Evolutionary conservation across 805 yeast species (phyloP).

Genomic region (Pichia sporocuriosa): DNA sequence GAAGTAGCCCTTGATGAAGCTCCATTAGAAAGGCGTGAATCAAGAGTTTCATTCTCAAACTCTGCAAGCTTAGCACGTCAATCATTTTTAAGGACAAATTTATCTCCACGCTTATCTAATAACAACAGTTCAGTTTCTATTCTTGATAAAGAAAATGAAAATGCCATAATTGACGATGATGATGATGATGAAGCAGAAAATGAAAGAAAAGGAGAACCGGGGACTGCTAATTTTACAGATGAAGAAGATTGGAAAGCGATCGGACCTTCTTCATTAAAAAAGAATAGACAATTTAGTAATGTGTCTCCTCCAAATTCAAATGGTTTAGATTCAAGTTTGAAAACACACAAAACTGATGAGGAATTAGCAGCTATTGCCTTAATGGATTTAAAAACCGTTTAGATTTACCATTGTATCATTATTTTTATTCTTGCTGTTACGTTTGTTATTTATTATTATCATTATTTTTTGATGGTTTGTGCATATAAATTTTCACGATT

Average conservation of each 20-base stretch:
- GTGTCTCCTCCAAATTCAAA: slow-evolving; percentile 19
- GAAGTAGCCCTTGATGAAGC: slow-evolving; percentile 30
- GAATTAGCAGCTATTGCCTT: slow-evolving; percentile 32
- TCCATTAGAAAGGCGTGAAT: slow-evolving; percentile 27
- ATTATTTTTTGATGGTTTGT: no score
- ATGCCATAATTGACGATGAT: slow-evolving; percentile 18
- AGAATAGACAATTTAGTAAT: slow-evolving; percentile 18
- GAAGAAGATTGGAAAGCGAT: slow-evolving; percentile 96
- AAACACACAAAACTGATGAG: slow-evolving; percentile 22
- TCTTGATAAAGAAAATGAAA: slow-evolving; percentile 21
- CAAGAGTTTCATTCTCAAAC: slow-evolving; percentile 31
- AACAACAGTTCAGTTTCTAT: slow-evolving; percentile 19
- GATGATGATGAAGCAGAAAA: slow-evolving; percentile 1
- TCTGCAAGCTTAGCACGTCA: slow-evolving; percentile 32
- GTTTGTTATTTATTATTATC: neutral
- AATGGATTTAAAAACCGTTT: slow-evolving; percentile 29
- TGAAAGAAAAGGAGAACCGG: neutral
- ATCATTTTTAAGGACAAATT: slow-evolving; percentile 32
- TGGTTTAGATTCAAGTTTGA: slow-evolving; percentile 3
- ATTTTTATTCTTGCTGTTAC: neutral
- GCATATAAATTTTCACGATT: no score
- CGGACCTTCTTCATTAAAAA: slow-evolving; percentile 62
- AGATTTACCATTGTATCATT: neutral
- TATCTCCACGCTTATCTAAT: slow-evolving; percentile 20
- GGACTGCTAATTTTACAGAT: slow-evolving; percentile 52